These are phyloP conservation scores for Volvox africanus DNA, from an alignment of 139 green algal genomes.

Conservation along the genomic window DNA sequence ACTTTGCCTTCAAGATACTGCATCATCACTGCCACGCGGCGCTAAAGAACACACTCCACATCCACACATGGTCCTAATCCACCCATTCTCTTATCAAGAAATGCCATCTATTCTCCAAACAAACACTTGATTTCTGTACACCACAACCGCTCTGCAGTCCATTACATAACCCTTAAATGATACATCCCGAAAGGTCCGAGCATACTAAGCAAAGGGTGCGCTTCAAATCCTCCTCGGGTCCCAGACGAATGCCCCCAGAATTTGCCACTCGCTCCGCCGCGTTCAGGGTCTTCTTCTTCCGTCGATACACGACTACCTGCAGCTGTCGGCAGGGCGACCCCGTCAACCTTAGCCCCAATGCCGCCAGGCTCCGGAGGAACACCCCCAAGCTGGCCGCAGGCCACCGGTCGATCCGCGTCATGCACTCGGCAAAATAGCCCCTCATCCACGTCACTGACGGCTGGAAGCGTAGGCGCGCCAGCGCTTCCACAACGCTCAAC, in stretches of 20 bases:
- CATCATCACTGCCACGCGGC: no score
- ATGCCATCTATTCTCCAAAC: no score
- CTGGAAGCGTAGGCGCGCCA: slow-evolving; percentile 29
- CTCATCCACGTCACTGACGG: slow-evolving; percentile 15
- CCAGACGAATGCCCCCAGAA: background rate
- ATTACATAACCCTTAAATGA: background rate
- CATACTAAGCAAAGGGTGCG: slow-evolving; percentile 36
- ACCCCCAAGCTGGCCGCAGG: background rate
- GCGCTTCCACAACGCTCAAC: background rate
- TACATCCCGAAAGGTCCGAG: background rate
- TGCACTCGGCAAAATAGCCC: background rate
- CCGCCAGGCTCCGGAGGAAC: slow-evolving; percentile 17
- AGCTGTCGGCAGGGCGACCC: background rate
- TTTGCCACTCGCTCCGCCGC: background rate
- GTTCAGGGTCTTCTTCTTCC: background rate
- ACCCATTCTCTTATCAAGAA: no score
- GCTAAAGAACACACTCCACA: no score
- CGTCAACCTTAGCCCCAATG: slow-evolving; percentile 2
- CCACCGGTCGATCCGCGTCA: background rate
- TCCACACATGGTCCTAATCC: no score
- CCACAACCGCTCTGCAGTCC: no score
- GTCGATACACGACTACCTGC: background rate
- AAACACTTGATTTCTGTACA: no score
- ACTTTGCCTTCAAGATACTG: no score
- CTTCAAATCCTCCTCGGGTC: background rate